phyloP scores from a whole-genome alignment of 495 filamentous ascomycete genomes.

The Cercophora newfieldiana region DNA sequence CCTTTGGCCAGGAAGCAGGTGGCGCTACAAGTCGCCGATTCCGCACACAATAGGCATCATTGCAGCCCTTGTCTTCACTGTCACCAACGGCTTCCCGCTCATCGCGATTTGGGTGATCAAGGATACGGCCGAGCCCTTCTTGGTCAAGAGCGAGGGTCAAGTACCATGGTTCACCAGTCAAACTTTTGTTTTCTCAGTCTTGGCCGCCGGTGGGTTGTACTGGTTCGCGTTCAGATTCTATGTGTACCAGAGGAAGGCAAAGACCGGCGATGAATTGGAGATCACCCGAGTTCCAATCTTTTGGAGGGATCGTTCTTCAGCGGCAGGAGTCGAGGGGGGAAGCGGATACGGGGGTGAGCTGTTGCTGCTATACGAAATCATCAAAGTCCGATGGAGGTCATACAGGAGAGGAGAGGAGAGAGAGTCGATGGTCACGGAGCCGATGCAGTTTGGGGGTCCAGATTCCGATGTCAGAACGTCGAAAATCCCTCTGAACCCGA shows the following conservation, averaged over 20 bases:
- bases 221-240: conserved; percentile 23
- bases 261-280: conserved; percentile 12
- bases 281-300: conserved; percentile 23
- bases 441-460: background rate
- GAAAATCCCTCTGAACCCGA: background rate
- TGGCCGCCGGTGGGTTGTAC: conserved; percentile 14
- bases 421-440: background rate
- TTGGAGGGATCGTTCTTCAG: background rate
- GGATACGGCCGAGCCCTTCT: conserved; percentile 14
- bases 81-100: conserved; percentile 18
- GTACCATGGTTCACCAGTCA: conserved; percentile 23
- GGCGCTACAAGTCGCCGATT: conserved; percentile 22
- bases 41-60: conserved; percentile 20
- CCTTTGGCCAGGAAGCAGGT: conserved; percentile 23
- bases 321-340: background rate
- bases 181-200: conserved; percentile 12
- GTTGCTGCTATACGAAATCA: conserved; percentile 25
- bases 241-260: conserved; percentile 16
- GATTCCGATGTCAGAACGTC: background rate
- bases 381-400: conserved; percentile 12
- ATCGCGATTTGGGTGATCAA: conserved; percentile 25
- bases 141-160: conserved; percentile 7
- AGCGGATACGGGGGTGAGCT: conserved; percentile 5
- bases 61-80: conserved; percentile 21
- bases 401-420: conserved; percentile 9